phyloP scores from a whole-genome alignment of 352 stramenopile species.

The Pythium volutum region DNA sequence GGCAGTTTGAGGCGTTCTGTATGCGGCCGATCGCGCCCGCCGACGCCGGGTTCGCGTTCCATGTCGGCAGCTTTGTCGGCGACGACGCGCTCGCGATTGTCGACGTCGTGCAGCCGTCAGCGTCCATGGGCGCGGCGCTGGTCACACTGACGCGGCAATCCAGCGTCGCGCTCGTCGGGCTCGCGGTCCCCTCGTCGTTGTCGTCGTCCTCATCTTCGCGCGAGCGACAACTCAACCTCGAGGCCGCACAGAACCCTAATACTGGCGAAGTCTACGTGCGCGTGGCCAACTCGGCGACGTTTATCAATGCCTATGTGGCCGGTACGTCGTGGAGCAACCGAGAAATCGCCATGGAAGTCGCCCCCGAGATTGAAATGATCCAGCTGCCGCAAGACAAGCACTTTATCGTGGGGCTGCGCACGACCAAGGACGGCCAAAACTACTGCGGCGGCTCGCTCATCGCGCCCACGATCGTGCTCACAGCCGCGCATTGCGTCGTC shows the following conservation, averaged over 20 bases:
- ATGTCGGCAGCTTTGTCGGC: constrained; percentile 6
- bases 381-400: background rate
- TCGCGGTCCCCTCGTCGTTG: constrained; percentile 9
- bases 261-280: constrained; percentile 18
- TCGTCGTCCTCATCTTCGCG: background rate
- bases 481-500: constrained; percentile 39
- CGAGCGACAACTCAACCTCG: background rate
- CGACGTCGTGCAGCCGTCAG: background rate
- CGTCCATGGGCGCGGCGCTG: constrained; percentile 4
- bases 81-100: constrained; percentile 6
- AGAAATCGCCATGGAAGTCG: too few relatives aligned
- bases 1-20: background rate
- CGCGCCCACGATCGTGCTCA: constrained; percentile 36
- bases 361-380: too few relatives aligned
- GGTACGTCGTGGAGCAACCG: constrained; percentile 16
- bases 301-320: constrained; percentile 32
- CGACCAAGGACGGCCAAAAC: constrained; percentile 29
- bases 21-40: background rate
- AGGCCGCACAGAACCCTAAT: too few relatives aligned
- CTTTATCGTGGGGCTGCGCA: constrained; percentile 24
- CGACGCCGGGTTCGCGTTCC: background rate
- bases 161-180: constrained; percentile 16
- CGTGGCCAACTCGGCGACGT: constrained; percentile 28
- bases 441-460: constrained; percentile 47
- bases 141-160: background rate